phyloP scores from a whole-genome alignment of 805 yeast species.

The Kodamaea kakaduensis region DNA sequence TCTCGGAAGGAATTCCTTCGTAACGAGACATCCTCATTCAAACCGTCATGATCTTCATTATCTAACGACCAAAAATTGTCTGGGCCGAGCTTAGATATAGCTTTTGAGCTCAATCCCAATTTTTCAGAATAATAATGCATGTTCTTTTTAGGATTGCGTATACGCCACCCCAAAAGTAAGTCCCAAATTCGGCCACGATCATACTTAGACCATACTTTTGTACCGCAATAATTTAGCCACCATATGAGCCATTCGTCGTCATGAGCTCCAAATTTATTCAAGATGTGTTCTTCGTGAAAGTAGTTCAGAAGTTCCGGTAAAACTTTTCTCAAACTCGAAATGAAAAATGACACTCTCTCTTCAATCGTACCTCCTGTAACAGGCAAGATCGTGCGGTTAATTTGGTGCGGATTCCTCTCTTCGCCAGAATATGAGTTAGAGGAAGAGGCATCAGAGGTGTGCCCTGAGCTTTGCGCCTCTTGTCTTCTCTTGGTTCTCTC shows the following conservation, averaged over 20 bases:
- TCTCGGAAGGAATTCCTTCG: slow-evolving; percentile 28
- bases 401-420: slow-evolving; percentile 13
- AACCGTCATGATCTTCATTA: slow-evolving; percentile 5
- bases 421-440: slow-evolving; percentile 1
- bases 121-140: slow-evolving; percentile 30
- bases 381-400: slow-evolving; percentile 40
- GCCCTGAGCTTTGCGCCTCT: slow-evolving; percentile 10
- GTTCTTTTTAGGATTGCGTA: slow-evolving; percentile 27
- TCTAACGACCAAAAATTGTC: slow-evolving; percentile 59
- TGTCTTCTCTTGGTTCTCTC: slow-evolving; percentile 21
- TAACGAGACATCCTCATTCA: slow-evolving; percentile 1
- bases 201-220: slow-evolving; percentile 73
- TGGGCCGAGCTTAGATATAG: slow-evolving; percentile 45
- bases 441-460: slow-evolving; percentile 2
- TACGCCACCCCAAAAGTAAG: slow-evolving; percentile 71
- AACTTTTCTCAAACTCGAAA: slow-evolving; percentile 54
- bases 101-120: slow-evolving; percentile 21
- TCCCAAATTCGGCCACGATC: slow-evolving; percentile 94
- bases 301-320: slow-evolving; percentile 75
- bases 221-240: slow-evolving; percentile 93
- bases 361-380: slow-evolving; percentile 61
- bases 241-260: slow-evolving; percentile 89
- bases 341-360: slow-evolving; percentile 64
- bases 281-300: slow-evolving; percentile 74
- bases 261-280: slow-evolving; percentile 50